These are phyloP conservation scores for Chaetomidium leptoderma DNA, from an alignment of 495 filamentous ascomycete species.

Conservation along the genomic window DNA sequence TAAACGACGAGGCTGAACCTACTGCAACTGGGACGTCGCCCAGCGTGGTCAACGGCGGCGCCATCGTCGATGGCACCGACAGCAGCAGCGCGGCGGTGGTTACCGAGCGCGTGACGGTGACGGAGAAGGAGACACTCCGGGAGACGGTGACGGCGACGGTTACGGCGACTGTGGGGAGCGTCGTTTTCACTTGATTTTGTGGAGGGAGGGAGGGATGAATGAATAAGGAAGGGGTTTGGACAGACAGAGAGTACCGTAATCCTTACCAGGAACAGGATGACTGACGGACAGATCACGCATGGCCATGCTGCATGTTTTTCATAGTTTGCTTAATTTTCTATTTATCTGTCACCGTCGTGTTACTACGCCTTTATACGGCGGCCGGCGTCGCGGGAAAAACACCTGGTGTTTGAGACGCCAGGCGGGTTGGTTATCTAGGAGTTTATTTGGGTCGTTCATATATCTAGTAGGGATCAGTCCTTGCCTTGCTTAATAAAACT, in stretches of 20 bases:
- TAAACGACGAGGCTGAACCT: too few species aligned
- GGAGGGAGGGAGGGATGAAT: not conserved
- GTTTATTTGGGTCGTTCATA: not conserved
- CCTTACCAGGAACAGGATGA: not conserved
- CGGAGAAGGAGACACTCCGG: conserved; percentile 16
- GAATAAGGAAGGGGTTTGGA: not conserved
- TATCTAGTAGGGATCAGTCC: not conserved
- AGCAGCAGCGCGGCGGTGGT: conserved; percentile 3
- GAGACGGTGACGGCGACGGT: conserved; percentile 19
- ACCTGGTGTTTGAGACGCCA: not conserved
- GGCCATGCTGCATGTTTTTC: not conserved
- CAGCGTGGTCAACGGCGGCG: conserved; percentile 11
- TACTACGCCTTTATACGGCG: not conserved
- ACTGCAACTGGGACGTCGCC: not conserved
- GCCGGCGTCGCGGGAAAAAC: not conserved
- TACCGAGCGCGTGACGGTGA: conserved; percentile 5
- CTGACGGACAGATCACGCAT: not conserved
- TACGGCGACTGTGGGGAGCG: conserved; percentile 9
- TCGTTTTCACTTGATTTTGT: not conserved
- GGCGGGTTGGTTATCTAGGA: too few species aligned
- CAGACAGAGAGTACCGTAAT: too few species aligned
- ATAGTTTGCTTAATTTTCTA: too few species aligned
- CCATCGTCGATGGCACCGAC: not conserved
- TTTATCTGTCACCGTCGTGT: too few species aligned
- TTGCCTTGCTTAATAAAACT: not conserved